Base-by-base conservation (phyloP, 2,329 filamentous ascomycete species). In the Elsinoe ampelina region DNA sequence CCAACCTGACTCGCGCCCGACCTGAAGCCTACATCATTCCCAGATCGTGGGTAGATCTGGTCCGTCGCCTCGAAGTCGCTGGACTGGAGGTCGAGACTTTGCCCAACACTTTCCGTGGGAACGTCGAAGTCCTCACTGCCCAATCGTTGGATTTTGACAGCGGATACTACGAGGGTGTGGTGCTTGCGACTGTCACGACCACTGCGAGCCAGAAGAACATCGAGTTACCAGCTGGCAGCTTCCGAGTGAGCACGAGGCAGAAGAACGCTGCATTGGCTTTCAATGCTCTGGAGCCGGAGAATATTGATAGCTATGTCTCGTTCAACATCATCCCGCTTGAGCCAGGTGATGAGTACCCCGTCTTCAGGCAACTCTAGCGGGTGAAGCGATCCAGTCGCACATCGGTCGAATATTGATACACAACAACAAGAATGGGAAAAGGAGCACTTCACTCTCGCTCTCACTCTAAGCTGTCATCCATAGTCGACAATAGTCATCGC, bases 191-290 rank as follows among this genome's bases (percentile, higher is more conserved):
- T 0, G 67, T 71, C 0, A 70, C 66, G 0, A 68, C 66, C 0
- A 63, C 65, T 19, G 62, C 64, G 1, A 58, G 63, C 13, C 58
- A 55, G 2, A 64, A 60, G 20, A 61, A 66, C 2, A 60, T 72
- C 2, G 58, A 58, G 8, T 55, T 71, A 30, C 68, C 69, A 0
- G 61, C 61, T 4, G 68, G 70, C 1, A 70, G 67, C 30, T 72
- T 69, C 57, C 64, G 63, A 15, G 63, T 72, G 8, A 66, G 62
- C 35, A 66, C 64, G 20, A 62, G 62, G 57, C 70, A 72, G 63
- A 71, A 70, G 61, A 71, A 71, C 38, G 67, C 68, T 1, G 69
- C 64, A 0, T 32, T 71, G 15, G 69, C 70, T 2, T 70, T 71
- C 60, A 66, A 69, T 20, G 63, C 68, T n/a, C 59, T 71, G 5